Base-by-base conservation (phyloP, 2,329 filamentous ascomycete species). In the Monosporascus cannonballus region DNA sequence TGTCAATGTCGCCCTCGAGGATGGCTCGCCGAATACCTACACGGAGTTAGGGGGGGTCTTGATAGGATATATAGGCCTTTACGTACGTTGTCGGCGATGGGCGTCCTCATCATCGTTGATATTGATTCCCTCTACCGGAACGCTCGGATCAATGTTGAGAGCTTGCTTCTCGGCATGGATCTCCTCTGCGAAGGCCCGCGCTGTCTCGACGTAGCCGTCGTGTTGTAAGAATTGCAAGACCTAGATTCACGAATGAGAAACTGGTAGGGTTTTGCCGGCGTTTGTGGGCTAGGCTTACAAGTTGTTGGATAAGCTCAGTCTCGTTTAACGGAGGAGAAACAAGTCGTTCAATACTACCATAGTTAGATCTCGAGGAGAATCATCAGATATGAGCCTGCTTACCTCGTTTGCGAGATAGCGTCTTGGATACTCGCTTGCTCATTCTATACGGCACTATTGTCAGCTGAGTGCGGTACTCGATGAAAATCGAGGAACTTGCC, bases 181-280 rank as follows among this genome's bases (percentile, higher is more conserved):
- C 64, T 97, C 93, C 61, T 87, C 79, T 3, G 89, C 85, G 75
- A 99, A 97, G 0, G 90, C 90, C 57, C 86, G 83, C 8, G 92
- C 92, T 0, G 93, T 96, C 60, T 96, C 93, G 7, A 96, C 87
- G 61, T 96, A 97, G 54, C 94, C 94, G 63, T 97, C 94, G 61
- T 97, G 93, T 38, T 92, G 89, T 15, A 99, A 75, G 60, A 96
- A 97, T 70, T 96, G 92, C 39, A 91, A 79, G 18, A 85, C 80
- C 74, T 78, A 34, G n/a, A 34, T 14, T 9, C 38, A 8, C 24
- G 47, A 53, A 38, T 62, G 48, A 64, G 52, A 30, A 36, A 54
- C 46, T 7, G 24, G 34, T 38, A 30, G 4, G 14, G 41, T 51
- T 51, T 8, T 44, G 30, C 9, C 30, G 11, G 30, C 8, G 22